Base-by-base conservation (phyloP, 352 stramenopile species). In the Pythium aphanidermatum region DNA sequence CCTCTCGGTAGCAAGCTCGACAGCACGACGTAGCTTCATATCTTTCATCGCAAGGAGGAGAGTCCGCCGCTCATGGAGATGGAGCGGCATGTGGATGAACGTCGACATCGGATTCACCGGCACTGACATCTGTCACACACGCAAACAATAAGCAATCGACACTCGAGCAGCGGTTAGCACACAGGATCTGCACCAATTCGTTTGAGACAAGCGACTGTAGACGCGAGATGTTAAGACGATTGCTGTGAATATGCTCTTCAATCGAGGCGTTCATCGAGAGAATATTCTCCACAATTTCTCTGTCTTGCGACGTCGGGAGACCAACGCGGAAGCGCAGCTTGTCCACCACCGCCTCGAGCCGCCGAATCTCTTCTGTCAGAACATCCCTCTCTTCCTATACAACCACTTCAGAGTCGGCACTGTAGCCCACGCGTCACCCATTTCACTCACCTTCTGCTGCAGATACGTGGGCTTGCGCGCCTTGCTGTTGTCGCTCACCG, bases 311-410 rank as follows among this genome's bases (percentile, higher is more conserved):
- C 36, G 21, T 24, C 6, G 36, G 36, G 10, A 44, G 16, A 8
- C 36, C 36, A 17, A 19, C 16, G 8, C 21, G 16, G 7, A 29
- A 13, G 10, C 29, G 25, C 17, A 44, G n/a, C 9, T 29, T 17
- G 17, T 44, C 36, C 36, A 44, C 8, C 20, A 17, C 17, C 10
- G 36, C 12, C n/a, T 24, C 21, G 6, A 44, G 21, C 16, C 25
- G 16, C n/a, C 36, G 36, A 10, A 44, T 24, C 36, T 44, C 36
- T 10, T 44, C 36, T 9, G 16, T 11, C 8, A 44, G 20, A 17
- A 29, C n/a, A 11, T 44, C 16, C 36, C 29, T 44, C 21, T 44
- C 36, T 44, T 44, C 36, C 36, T 44, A 27, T 23, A 10, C 16
- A 25, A 39, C n/a, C 10, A 33, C 10, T 33, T 14, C 29, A 33